phyloP scores from a whole-genome alignment of 345 rosid species.

The Erodium maritimum region DNA sequence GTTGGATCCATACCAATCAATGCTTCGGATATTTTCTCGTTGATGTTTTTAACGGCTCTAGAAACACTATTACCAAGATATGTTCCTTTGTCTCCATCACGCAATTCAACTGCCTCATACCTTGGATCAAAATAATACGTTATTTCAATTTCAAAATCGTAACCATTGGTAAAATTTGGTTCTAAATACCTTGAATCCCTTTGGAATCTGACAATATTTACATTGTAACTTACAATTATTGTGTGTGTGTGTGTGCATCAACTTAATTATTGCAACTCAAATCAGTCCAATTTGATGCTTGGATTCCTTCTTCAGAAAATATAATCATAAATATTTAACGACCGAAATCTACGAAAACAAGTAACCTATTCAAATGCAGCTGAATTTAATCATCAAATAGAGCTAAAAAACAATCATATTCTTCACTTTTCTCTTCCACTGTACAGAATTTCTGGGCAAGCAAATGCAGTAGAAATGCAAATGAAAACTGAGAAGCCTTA shows the following conservation, averaged over 20 bases:
- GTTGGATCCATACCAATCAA: conserved; percentile 95
- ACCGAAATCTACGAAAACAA: no score
- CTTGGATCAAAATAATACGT: conserved; percentile 20
- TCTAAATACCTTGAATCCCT: neutral
- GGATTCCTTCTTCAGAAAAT: neutral
- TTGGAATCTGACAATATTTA: neutral
- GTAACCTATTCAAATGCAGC: no score
- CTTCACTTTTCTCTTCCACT: neutral
- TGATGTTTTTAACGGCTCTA: conserved; percentile 85
- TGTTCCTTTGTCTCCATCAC: conserved; percentile 87
- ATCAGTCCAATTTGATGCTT: neutral
- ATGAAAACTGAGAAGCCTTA: conserved; percentile 16
- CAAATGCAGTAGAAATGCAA: neutral
- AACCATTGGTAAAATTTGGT: neutral
- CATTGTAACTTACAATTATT: no score
- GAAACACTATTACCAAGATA: conserved; percentile 86
- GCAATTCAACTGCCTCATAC: conserved; percentile 89
- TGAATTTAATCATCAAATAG: neutral
- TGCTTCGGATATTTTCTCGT: conserved; percentile 75
- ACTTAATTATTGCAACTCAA: neutral
- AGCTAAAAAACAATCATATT: neutral
- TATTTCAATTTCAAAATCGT: neutral
- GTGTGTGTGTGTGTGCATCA: no score
- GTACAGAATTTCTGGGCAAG: neutral
- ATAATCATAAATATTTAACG: no score